Base-by-base conservation (phyloP, 2,329 filamentous ascomycete genomes). In the Pseudogymnoascus pannorum region DNA sequence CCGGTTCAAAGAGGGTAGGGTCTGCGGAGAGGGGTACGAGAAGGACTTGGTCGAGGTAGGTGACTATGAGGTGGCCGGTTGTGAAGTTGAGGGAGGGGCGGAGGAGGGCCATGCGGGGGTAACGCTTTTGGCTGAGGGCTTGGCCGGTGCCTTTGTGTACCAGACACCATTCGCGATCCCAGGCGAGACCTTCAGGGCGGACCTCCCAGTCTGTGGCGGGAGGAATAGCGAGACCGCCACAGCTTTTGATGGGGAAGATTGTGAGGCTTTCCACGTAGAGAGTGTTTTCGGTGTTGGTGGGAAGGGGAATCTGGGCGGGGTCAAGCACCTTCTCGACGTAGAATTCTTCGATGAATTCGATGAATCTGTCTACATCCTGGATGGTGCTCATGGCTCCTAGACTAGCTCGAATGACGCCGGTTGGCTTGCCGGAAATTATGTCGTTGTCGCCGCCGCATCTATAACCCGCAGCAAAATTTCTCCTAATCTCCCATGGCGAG, bases 161-260 rank as follows among this genome's bases (percentile, higher is more conserved):
- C 18, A 99, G 78, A 74, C 93, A 97, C 93, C 94, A 99, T 76
- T 97, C 93, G 64, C 94, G 83, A 72, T 99, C 94, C 92, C 93
- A 97, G 7, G 87, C 88, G 2, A 99, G 78, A 0, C 94, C 94
- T 75, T 97, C 92, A 6, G 82, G 79, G 61, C 83, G 84, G 18
- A 97, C 81, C 68, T 89, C 85, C 94, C 94, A 99, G 12, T 79
- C 71, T 6, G 76, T 76, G 2, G 78, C 81, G 0, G 75, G 64
- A 1, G 91, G 87, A 29, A 97, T 79, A 35, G 78, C 77, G 72
- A 88, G 96, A 0, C 89, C 89, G 14, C 86, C 89, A 69, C 94
- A 97, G 71, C 92, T 96, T 74, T 99, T 99, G 70, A 99, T 92
- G 0, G 94, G 94, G 70, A 92, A 99, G 0, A 97, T 83, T 1